Evolutionary conservation across 805 yeast species (phyloP), one percentile per base, ranked within the genome.

Genomic region (Saccharomycopsis fibuligera): DNA sequence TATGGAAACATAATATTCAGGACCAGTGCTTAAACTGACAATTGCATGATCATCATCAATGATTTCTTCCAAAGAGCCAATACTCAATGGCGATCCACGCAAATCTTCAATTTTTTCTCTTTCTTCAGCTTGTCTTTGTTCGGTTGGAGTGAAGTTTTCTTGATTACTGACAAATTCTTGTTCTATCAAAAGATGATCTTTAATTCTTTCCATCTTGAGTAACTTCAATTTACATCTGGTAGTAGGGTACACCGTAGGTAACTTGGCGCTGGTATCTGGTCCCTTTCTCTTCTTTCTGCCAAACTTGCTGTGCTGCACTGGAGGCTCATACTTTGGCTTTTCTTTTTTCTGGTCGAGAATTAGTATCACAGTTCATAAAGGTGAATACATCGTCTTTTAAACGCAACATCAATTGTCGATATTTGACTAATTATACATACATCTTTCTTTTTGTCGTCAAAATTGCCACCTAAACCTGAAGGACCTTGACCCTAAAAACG

Each of bases 21-120:
- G 96, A 21, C 98, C 97, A 10, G 96, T 88, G 5, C 95, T 81
- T 47, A 95, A 82, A 41, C 96, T 88, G 40, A 93, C 97, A 71
- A 93, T 93, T 17, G 99, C 99, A 67, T 93, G 99, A 64, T 93
- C 99, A 66, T 93, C 99, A 63, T 93, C 99, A 58, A 93, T 87
- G 54, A 93, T 87, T 70, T 93, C 99, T 64, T 93, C 99, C 60
- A 93, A 74, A 2, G 96, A 89, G 44, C 99, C 99, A 54, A 93
- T 85, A 36, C 96, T 83, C 86, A 93, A 83, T 49, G 99, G 99
- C 39, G 87, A 81, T 5, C 99, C 99, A 66, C 99, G 81, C 61
- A 93, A 77, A 58, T 90, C 97, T 63, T 93, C 98, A 50, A 93
- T 83, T 65, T 90, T 89, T 58, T 88, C 90, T 58, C 96, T 76